Evolutionary conservation across 805 yeast genomes (phyloP).

Genomic region (Candida broadrunensis): DNA sequence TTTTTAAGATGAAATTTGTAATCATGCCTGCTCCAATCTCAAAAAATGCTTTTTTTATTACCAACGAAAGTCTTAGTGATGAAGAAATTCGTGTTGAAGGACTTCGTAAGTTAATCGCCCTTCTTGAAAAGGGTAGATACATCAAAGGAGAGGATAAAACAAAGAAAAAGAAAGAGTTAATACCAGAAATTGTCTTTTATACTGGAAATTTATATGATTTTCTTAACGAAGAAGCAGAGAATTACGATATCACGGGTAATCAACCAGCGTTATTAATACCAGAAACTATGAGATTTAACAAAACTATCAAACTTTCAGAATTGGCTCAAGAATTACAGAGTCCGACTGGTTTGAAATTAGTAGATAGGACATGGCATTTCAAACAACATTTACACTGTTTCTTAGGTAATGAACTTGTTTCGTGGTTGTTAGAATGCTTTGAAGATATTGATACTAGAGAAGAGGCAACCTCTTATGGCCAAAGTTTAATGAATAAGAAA

Average conservation of each 20-base stretch:
- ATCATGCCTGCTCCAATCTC: slow-evolving; percentile 77
- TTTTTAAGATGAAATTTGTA: slow-evolving; percentile 77
- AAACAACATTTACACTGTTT: slow-evolving; percentile 73
- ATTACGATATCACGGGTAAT: slow-evolving; percentile 34
- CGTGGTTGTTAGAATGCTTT: slow-evolving; percentile 78
- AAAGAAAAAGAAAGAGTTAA: slow-evolving; percentile 45
- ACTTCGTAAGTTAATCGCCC: slow-evolving; percentile 60
- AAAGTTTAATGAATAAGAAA: slow-evolving; percentile 66
- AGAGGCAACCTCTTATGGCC: slow-evolving; percentile 80
- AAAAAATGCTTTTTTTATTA: slow-evolving; percentile 44
- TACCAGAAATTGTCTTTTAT: slow-evolving; percentile 79
- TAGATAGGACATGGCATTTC: slow-evolving; percentile 91
- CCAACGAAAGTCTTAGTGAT: slow-evolving; percentile 62
- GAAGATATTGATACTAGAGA: slow-evolving; percentile 79
- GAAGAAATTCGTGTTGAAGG: slow-evolving; percentile 97
- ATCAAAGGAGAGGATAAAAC: slow-evolving; percentile 11
- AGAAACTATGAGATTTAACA: slow-evolving; percentile 41
- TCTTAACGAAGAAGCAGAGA: slow-evolving; percentile 47
- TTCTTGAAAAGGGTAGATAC: slow-evolving; percentile 58
- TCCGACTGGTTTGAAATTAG: slow-evolving; percentile 59
- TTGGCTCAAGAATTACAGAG: slow-evolving; percentile 69
- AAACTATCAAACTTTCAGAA: slow-evolving; percentile 46
- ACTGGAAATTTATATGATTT: slow-evolving; percentile 80
- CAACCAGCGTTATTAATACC: slow-evolving; percentile 33
- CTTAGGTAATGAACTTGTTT: slow-evolving; percentile 79